These are phyloP conservation scores for Trichocladium uniseriatum DNA, from an alignment of 495 filamentous ascomycete species.

Conservation along the genomic window DNA sequence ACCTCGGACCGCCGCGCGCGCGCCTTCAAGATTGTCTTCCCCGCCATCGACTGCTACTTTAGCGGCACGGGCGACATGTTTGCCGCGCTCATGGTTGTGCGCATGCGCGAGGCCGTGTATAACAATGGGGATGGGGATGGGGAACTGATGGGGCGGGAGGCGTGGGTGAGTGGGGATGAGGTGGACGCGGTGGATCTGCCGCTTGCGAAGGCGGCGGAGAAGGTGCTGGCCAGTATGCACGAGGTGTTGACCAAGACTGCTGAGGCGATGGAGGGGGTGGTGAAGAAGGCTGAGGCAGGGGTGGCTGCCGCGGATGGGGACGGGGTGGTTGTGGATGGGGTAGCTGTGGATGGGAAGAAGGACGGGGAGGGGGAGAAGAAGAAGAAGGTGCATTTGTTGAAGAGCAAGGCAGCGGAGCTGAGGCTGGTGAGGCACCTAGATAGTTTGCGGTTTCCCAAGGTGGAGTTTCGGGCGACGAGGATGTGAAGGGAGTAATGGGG, in stretches of 20 bases:
- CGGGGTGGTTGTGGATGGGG: slow-evolving; percentile 20
- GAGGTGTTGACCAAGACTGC: slow-evolving; percentile 69
- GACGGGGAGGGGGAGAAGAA: slow-evolving; percentile 32
- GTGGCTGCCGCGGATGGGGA: slow-evolving; percentile 18
- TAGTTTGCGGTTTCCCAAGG: slow-evolving; percentile 52
- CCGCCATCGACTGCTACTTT: slow-evolving; percentile 84
- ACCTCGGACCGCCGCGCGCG: slow-evolving; percentile 55
- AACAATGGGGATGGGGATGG: slow-evolving; percentile 20
- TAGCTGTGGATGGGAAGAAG: slow-evolving; percentile 23
- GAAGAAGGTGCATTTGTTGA: slow-evolving; percentile 55
- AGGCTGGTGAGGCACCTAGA: slow-evolving; percentile 62
- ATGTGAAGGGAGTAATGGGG: slow-evolving; percentile 28
- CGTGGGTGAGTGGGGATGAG: slow-evolving; percentile 62
- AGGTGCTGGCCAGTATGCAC: slow-evolving; percentile 91
- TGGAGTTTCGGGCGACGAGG: slow-evolving; percentile 47
- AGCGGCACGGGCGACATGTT: slow-evolving; percentile 98
- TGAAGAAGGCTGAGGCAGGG: slow-evolving; percentile 26
- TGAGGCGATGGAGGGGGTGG: slow-evolving; percentile 42
- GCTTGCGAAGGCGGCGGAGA: slow-evolving; percentile 70
- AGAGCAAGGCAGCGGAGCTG: slow-evolving; percentile 72
- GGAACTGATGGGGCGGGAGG: slow-evolving; percentile 38
- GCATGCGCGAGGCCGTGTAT: slow-evolving; percentile 75
- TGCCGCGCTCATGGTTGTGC: slow-evolving; percentile 76
- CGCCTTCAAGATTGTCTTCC: slow-evolving; percentile 74
- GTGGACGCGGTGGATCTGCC: slow-evolving; percentile 63